phyloP scores from a whole-genome alignment of 495 filamentous ascomycete species.

The Aspergillus affinis region DNA sequence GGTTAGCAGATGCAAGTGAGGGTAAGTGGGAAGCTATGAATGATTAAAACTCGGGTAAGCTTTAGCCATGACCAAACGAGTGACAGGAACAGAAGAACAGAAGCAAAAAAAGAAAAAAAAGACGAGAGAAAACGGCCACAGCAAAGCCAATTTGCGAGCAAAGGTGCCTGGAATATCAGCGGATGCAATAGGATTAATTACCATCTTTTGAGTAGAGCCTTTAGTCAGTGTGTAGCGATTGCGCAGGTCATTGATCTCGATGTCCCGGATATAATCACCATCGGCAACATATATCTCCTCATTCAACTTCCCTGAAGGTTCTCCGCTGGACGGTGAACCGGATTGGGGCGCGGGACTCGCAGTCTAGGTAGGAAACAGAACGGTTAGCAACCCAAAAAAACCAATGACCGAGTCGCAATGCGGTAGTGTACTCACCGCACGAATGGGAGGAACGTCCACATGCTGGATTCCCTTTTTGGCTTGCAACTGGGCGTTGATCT shows the following conservation, averaged over 20 bases:
- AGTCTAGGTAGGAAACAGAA: conserved; percentile 32
- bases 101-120: conserved; percentile 25
- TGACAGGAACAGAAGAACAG: conserved; percentile 28
- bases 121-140: conserved; percentile 28
- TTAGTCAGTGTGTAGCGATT: conserved; percentile 98
- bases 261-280: conserved; percentile 96
- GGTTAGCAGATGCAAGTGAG: conserved; percentile 98
- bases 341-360: conserved; percentile 48
- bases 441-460: conserved; percentile 89
- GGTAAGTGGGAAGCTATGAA: conserved; percentile 68
- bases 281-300: conserved; percentile 91
- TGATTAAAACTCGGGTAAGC: conserved; percentile 73
- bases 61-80: conserved; percentile 64
- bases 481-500: conserved; percentile 89
- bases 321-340: conserved; percentile 47
- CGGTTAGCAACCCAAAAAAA: background rate
- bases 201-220: conserved; percentile 97
- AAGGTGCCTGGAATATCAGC: conserved; percentile 75
- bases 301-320: conserved; percentile 62
- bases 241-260: conserved; percentile 96
- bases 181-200: conserved; percentile 80
- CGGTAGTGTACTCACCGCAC: conserved; percentile 47
- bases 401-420: background rate
- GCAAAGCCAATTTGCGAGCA: conserved; percentile 35
- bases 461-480: conserved; percentile 92